These are phyloP conservation scores for Lepidium didymum DNA, from an alignment of 345 rosid genomes.

Conservation along the genomic window DNA sequence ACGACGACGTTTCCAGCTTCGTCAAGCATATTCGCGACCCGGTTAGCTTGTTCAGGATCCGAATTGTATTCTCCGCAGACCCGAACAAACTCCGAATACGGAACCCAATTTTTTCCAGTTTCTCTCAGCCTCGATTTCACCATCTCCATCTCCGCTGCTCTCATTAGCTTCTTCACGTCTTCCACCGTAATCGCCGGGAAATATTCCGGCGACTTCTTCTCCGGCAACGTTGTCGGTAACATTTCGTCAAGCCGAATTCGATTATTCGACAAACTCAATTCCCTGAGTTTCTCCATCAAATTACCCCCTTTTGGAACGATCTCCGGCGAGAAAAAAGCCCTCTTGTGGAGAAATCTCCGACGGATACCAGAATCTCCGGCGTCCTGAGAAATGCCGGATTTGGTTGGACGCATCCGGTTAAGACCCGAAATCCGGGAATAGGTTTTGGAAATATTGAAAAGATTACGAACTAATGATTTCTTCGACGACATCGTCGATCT, in stretches of 20 bases:
- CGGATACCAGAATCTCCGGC: conserved; percentile 58
- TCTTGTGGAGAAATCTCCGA: conserved; percentile 63
- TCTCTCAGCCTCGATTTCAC: conserved; percentile 62
- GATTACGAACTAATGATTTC: conserved; percentile 56
- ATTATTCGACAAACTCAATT: conserved; percentile 40
- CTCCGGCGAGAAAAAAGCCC: conserved; percentile 42
- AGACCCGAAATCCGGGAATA: conserved; percentile 33
- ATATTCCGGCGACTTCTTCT: conserved; percentile 1
- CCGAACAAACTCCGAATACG: conserved; percentile 59
- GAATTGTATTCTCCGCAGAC: conserved; percentile 52
- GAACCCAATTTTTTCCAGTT: conserved; percentile 47
- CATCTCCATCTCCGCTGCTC: conserved; percentile 64
- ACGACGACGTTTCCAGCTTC: conserved; percentile 77
- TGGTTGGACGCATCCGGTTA: conserved; percentile 29
- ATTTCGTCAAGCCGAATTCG: conserved; percentile 55
- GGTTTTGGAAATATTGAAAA: conserved; percentile 49
- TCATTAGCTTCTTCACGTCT: conserved; percentile 75
- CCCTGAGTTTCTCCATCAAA: conserved; percentile 51
- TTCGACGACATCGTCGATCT: conserved; percentile 52
- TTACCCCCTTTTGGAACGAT: conserved; percentile 32
- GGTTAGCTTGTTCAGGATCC: conserved; percentile 52
- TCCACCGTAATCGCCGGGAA: conserved; percentile 43
- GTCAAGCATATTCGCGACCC: conserved; percentile 65
- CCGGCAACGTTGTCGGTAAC: conserved; percentile 30
- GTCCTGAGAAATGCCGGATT: conserved; percentile 39